Base-by-base conservation (phyloP, 73 alveolate species). In the Paramecium biaurelia region DNA sequence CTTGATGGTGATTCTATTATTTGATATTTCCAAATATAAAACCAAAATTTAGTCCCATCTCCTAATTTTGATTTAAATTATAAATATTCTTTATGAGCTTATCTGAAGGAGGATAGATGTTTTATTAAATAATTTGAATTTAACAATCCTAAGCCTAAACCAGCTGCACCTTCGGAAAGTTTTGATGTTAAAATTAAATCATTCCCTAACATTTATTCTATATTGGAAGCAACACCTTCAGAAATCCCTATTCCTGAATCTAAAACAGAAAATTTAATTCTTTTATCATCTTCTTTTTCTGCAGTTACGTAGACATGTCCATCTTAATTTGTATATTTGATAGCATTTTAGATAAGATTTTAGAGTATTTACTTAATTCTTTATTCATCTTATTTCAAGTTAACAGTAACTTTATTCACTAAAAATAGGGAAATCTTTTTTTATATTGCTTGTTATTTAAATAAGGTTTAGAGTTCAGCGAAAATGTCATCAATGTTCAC, bases 71-170 rank as follows among this genome's bases (percentile, higher is more conserved):
- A 63, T 30, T 32, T 63, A 63, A 63, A 63, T 63, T 63, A 9
- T 30, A 63, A 26, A 63, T 63, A 28, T 63, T 63, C 84, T 18
- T 63, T 63, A n/a, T 26, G 45, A 23, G 21, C 49, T 7, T 24
- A 9, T 32, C 26, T 30, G 26, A 63, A 63, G 3, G 84, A 63
- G 3, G 84, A 63, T 63, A 63, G 10, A 26, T 63, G 45, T n/a
- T 63, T 63, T 26, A 32, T 63, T 12, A 63, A 32, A 12, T 63
- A 63, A 63, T 63, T 63, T 26, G 84, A 63, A 63, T 63, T 63
- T 12, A 63, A n/a, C 24, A 63, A 63, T 63, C 84, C 84, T 63
- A 63, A 63, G 8, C 84, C 84, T 63, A 63, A 63, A 2, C 84
- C 84, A 63, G 84, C 84, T 11, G 84, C 45, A 12, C 84, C 84